Evolutionary conservation across 2,329 filamentous ascomycete genomes (phyloP), one percentile per base, ranked within the genome.

Genomic region (Bertia moriformis): DNA sequence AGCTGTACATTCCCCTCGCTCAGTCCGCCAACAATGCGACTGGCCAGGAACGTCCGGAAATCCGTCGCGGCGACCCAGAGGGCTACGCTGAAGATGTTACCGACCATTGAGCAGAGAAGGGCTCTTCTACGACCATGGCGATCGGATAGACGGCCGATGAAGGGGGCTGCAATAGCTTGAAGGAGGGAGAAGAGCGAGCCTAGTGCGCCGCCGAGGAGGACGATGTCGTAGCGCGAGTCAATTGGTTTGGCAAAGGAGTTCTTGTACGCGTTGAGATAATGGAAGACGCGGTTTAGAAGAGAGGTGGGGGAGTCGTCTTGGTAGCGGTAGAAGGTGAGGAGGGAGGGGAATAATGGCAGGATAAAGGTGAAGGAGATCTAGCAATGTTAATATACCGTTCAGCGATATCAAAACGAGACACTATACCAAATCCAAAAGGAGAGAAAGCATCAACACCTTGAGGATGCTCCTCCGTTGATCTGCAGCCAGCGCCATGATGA

Each of bases 311-410:
- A 40, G 51, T 56, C 4, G 62, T 60, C 20, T 61, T 61, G 38
- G 7, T 7, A 10, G 15, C 32, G 32, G 59, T 82, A 82, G 62
- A 81, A 81, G 41, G 76, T 66, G 48, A 82, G 68, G 35, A 82
- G 69, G 29, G 74, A 76, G 15, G 73, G 77, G 48, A 79, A 82
- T 15, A 82, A 67, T 1, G 77, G 77, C 7, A 82, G 67, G 52
- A 82, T 82, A 51, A 82, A 79, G 5, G 77, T 82, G 53, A 82
- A 82, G 35, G 77, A 82, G 48, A 82, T 76, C 77, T 81, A 41
- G 15, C 10, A 17, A 14, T n/a, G 7, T 27, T 27, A n/a, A 10
- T 27, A 27, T n/a, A n/a, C n/a, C n/a, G n/a, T n/a, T 7, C 32
- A 39, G 7, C 33, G n/a, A n/a, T n/a, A n/a, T n/a, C n/a, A n/a